Evolutionary conservation across 2,329 filamentous ascomycete genomes (phyloP), one percentile per base, ranked within the genome.

Genomic region (Alternaria incomplexa): DNA sequence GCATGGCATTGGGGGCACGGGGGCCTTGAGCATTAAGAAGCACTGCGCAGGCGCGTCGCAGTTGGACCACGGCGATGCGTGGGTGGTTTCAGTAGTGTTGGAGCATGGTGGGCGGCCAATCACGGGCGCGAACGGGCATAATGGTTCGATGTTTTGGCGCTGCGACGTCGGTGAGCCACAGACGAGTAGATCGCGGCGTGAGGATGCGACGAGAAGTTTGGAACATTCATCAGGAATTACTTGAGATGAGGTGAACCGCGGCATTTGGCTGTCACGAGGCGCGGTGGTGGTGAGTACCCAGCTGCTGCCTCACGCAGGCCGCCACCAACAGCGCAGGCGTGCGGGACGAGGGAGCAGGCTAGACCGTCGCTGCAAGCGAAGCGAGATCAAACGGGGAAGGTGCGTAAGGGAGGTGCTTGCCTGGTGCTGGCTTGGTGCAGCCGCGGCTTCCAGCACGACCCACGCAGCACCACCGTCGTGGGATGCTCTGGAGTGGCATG

Each of bases 1-100:
- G 69, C 72, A 74, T 70, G 67, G 71, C 70, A 66, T 61, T 59
- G 61, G 62, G 66, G 65, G 63, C 58, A 63, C 50, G 68, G 72
- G 73, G 65, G 64, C 53, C 53, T 68, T 43, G 63, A 77, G 77
- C 74, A 78, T 78, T 77, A 77, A 78, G 71, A 76, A 69, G 69
- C 62, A 57, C 67, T 67, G 63, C 65, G 67, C 56, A 69, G 69
- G 71, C 70, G 71, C 72, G 77, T 79, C 70, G 72, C 77, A 78
- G 71, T 65, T 67, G 68, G 66, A 63, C 43, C 60, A 62, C 43
- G 69, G 58, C 73, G 75, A 74, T 65, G 75, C 77, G 69, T 67
- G 63, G 22, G 58, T 64, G 67, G 77, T 79, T 77, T 79, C 77
- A 78, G 70, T 61, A 68, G 72, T 70, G 75, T 79, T 69, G 65